Conservation (phyloP, 1,284 basidiomycete species). For the Heliocybe sulcata region DNA sequence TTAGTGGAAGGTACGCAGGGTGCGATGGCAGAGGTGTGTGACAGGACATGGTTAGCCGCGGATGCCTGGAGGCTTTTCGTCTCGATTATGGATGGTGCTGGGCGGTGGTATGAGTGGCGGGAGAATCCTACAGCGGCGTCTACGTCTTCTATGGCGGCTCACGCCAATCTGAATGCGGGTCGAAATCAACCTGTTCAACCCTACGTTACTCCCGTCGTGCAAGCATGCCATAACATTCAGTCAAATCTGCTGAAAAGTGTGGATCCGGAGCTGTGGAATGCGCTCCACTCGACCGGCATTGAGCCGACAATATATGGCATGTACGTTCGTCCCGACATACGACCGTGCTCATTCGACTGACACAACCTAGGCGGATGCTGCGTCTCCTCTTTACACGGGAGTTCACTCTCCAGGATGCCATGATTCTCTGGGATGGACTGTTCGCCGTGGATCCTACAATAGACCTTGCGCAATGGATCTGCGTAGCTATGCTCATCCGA, state of each 20-base stretch:
- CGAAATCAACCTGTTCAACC: slow-evolving; percentile 44
- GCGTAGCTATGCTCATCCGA: slow-evolving; percentile 87
- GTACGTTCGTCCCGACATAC: slow-evolving; percentile 34
- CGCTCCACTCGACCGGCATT: slow-evolving; percentile 71
- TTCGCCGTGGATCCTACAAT: slow-evolving; percentile 78
- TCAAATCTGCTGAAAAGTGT: slow-evolving; percentile 63
- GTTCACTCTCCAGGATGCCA: slow-evolving; percentile 66
- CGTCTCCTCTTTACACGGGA: slow-evolving; percentile 88
- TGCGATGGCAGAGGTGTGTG: slow-evolving; percentile 52
- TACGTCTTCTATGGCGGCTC: slow-evolving; percentile 30
- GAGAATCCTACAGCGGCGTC: slow-evolving; percentile 32
- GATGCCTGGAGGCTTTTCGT: slow-evolving; percentile 83
- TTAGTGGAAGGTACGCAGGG: slow-evolving; percentile 39
- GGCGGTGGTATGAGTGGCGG: slow-evolving; percentile 88
- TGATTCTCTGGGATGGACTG: slow-evolving; percentile 86
- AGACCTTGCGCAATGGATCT: slow-evolving; percentile 75
- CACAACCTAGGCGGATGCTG: slow-evolving; percentile 71
- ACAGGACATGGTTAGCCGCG: slow-evolving; percentile 64
- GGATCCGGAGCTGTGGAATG: slow-evolving; percentile 76
- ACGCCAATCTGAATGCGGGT: slow-evolving; percentile 35
- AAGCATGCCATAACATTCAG: slow-evolving; percentile 75
- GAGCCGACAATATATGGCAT: slow-evolving; percentile 95
- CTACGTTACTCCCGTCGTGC: slow-evolving; percentile 78
- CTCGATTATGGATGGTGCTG: slow-evolving; percentile 69
- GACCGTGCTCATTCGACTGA: slow-evolving; percentile 7